These are phyloP conservation scores for Botrytis sinoallii DNA, from an alignment of 2,329 filamentous ascomycete species.

Conservation along the genomic window DNA sequence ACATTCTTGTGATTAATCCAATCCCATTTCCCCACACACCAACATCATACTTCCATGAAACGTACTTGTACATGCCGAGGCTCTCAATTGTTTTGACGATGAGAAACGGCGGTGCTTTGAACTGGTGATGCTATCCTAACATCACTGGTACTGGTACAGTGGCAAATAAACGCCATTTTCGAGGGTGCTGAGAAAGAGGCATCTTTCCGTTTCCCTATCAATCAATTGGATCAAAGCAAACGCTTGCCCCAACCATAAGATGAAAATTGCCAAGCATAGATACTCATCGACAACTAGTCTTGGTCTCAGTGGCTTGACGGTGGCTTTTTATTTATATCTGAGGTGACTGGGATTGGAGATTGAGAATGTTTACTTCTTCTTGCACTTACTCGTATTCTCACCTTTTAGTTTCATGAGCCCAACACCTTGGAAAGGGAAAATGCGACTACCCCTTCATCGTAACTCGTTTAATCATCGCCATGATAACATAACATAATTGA, in stretches of 20 bases:
- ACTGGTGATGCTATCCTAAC: not conserved
- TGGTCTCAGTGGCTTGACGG: conserved; percentile 17
- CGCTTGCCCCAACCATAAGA: not conserved
- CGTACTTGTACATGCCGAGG: not conserved
- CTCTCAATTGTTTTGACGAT: not conserved
- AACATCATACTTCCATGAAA: not conserved
- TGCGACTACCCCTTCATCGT: not conserved
- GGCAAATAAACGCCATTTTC: not conserved
- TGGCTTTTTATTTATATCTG: not conserved
- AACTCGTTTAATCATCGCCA: not conserved
- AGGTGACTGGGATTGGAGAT: conserved; percentile 13
- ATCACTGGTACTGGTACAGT: not conserved
- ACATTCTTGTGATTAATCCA: not conserved
- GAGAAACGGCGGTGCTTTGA: not conserved
- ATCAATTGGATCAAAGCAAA: not conserved
- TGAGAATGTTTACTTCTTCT: conserved; percentile 3
- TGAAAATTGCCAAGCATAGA: conserved; percentile 4
- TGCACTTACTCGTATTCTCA: not conserved
- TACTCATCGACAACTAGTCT: conserved; percentile 6
- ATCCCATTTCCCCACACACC: not conserved
- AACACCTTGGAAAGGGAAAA: not conserved
- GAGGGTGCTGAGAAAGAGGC: not conserved
- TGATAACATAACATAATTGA: not conserved
- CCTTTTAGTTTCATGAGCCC: not conserved
- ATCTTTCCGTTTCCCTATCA: not conserved